phyloP scores from a whole-genome alignment of 202 grass and related monocot species.

The Hordeum pubiflorum region DNA sequence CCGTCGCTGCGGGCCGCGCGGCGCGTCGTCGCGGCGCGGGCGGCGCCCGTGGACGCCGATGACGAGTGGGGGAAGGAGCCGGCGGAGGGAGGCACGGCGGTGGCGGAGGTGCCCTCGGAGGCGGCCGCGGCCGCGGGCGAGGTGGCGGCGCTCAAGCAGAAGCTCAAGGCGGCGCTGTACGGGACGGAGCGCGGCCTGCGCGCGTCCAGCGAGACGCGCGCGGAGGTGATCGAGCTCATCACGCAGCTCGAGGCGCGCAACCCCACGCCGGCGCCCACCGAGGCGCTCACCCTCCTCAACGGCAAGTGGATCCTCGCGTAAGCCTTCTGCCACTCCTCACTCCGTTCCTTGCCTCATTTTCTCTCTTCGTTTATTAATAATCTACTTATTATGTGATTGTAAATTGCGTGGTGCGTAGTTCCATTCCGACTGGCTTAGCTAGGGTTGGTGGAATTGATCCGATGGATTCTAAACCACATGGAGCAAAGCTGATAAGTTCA shows the following conservation, averaged over 20 bases:
- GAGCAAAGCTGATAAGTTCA: neutral
- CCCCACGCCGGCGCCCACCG: constrained; percentile 91
- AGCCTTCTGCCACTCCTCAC: neutral
- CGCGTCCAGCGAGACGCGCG: constrained; percentile 80
- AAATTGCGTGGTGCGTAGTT: neutral
- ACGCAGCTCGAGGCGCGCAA: constrained; percentile 64
- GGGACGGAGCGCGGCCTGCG: constrained; percentile 69
- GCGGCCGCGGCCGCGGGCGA: constrained; percentile 11
- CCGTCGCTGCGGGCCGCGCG: constrained; percentile 19
- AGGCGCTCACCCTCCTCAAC: constrained; percentile 72
- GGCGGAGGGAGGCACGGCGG: constrained; percentile 12
- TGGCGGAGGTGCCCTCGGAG: constrained; percentile 30
- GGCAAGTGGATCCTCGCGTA: constrained; percentile 98
- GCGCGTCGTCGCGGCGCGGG: constrained; percentile 1
- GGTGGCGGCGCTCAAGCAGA: constrained; percentile 54
- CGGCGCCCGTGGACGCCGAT: neutral
- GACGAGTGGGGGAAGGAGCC: constrained; percentile 10
- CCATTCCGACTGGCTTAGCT: neutral
- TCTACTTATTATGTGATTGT: neutral
- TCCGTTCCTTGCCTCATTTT: neutral
- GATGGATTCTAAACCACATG: neutral
- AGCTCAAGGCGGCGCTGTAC: constrained; percentile 73
- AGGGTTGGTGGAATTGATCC: neutral
- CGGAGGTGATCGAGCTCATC: constrained; percentile 46
- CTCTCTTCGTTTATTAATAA: neutral